A percentile compares a stretch with the other conserved stretches of the same genome.
Evolutionary conservation across 192 early-diverging fungal species (phyloP).

Genomic region (Irineochytrium annulatum): DNA sequence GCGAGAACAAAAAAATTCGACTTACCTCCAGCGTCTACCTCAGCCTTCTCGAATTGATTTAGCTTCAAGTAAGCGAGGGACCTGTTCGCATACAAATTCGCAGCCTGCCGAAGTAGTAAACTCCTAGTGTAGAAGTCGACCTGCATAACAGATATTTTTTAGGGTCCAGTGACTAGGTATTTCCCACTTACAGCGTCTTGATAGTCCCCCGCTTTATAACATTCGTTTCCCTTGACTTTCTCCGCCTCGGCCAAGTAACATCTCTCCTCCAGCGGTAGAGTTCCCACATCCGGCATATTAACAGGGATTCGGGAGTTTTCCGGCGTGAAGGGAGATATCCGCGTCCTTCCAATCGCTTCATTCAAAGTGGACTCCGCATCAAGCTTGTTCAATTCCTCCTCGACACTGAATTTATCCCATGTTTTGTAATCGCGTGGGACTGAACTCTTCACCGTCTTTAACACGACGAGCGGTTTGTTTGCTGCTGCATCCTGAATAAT

Average conservation of each 20-base stretch:
- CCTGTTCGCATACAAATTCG: conserved; percentile 21
- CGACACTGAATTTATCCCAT: conserved; percentile 33
- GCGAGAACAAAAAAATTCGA: not conserved
- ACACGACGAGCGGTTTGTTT: too few relatives aligned
- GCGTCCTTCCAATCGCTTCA: not conserved
- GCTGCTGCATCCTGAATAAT: too few relatives aligned
- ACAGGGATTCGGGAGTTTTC: too few relatives aligned
- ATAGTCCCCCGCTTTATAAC: conserved; percentile 22
- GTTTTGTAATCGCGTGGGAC: too few relatives aligned
- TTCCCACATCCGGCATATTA: not conserved
- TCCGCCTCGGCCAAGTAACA: conserved; percentile 16
- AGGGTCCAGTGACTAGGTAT: too few relatives aligned
- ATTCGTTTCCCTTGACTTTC: conserved; percentile 31
- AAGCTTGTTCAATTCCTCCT: conserved; percentile 20
- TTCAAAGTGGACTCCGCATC: not conserved
- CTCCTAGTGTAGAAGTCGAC: conserved; percentile 22
- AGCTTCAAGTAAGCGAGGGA: conserved; percentile 22
- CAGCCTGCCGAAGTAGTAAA: conserved; percentile 7
- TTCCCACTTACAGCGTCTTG: conserved; percentile 20
- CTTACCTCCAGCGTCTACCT: conserved; percentile 10
- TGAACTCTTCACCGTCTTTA: too few relatives aligned
- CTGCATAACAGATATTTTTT: too few relatives aligned
- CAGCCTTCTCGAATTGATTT: conserved; percentile 17
- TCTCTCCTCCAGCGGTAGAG: conserved; percentile 6
- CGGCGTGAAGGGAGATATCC: conserved; percentile 10